Percentiles rank a stretch among this genome's conserved stretches.
Evolutionary conservation across 2,329 filamentous ascomycete species (phyloP).

Genomic region (Plenodomus biglobosus): DNA sequence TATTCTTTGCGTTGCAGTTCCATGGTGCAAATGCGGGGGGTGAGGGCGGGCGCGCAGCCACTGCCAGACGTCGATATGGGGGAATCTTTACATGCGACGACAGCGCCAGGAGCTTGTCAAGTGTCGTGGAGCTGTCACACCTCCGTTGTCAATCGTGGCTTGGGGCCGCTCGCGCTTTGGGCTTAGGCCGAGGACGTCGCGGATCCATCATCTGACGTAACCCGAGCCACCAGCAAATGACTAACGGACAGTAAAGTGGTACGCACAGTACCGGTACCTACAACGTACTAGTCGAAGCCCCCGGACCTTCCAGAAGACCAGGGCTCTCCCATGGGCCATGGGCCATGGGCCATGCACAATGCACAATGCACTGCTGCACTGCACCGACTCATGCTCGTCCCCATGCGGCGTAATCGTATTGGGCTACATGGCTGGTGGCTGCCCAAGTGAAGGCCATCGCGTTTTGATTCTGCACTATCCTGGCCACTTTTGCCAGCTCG

Average conservation of each 20-base stretch:
- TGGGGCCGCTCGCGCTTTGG: constrained; percentile 24
- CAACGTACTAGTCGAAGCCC: too few relatives aligned
- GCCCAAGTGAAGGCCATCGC: not conserved
- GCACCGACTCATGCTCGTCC: not conserved
- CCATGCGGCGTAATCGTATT: not conserved
- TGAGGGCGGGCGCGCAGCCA: constrained; percentile 33
- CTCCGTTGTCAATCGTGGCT: constrained; percentile 35
- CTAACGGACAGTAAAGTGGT: not conserved
- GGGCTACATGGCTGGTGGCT: not conserved
- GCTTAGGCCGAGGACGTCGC: constrained; percentile 13
- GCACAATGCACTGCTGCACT: too few relatives aligned
- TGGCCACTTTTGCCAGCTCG: not conserved
- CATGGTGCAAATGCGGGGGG: constrained; percentile 35
- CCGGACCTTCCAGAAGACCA: not conserved
- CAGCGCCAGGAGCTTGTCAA: constrained; percentile 25
- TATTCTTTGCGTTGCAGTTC: constrained; percentile 86
- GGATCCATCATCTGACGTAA: constrained; percentile 23
- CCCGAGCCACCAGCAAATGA: constrained; percentile 8
- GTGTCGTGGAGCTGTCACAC: constrained; percentile 36
- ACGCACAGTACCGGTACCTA: not conserved
- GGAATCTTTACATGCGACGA: constrained; percentile 36
- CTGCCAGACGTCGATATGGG: constrained; percentile 4
- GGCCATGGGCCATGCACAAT: too few relatives aligned
- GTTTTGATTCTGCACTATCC: not conserved
- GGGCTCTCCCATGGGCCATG: not conserved